Evolutionary conservation across 495 filamentous ascomycete species (phyloP).

Genomic region (Penicilliopsis zonata): DNA sequence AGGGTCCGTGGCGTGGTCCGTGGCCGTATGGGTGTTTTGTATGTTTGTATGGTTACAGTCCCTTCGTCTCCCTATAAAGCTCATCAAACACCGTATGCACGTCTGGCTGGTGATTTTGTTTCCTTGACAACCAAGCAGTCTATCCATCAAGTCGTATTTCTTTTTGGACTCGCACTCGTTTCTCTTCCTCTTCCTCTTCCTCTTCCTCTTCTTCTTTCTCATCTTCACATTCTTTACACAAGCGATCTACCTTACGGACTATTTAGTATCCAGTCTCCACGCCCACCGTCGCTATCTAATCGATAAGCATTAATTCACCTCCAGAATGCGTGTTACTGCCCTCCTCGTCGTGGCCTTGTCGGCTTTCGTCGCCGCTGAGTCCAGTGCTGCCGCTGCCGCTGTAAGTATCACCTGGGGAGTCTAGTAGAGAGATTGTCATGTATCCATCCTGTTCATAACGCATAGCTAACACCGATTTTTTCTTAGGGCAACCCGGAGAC

Average conservation of each 20-base stretch:
- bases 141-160: slow-evolving; percentile 1
- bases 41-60: too few species aligned
- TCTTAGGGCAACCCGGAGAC: slow-evolving; percentile 28
- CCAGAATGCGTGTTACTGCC: slow-evolving; percentile 30
- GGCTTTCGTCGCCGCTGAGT: slow-evolving; percentile 26
- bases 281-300: not conserved
- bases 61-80: too few species aligned
- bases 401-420: too few species aligned
- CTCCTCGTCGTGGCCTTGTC: slow-evolving; percentile 29
- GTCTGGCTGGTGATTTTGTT: too few species aligned
- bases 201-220: slow-evolving; percentile 1
- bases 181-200: not conserved
- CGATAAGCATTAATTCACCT: slow-evolving; percentile 3
- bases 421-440: too few species aligned
- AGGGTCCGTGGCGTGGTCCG: too few species aligned
- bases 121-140: not conserved
- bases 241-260: too few species aligned
- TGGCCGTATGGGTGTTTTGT: too few species aligned
- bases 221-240: slow-evolving; percentile 3
- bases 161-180: slow-evolving; percentile 3
- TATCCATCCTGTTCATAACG: slow-evolving; percentile 1
- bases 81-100: too few species aligned
- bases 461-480: too few species aligned
- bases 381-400: slow-evolving; percentile 5
- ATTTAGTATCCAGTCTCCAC: too few species aligned